Evolutionary conservation across 2,329 filamentous ascomycete genomes (phyloP).

Genomic region (Colletotrichum chlorophyti): DNA sequence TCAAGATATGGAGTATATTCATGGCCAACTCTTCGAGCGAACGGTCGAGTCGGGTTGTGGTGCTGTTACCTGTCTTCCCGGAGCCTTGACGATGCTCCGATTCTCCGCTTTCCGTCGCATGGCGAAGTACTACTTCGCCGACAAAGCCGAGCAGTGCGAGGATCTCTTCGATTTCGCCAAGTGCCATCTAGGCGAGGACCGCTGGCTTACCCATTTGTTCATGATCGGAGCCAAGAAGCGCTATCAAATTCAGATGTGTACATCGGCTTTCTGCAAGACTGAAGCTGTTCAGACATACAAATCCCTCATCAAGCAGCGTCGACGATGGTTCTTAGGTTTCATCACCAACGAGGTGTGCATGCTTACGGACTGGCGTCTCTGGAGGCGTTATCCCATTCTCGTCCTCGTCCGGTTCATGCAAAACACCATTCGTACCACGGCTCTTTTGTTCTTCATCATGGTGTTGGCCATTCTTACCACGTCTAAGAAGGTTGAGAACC

Average conservation of each 20-base stretch:
- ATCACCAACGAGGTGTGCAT: constrained; percentile 99
- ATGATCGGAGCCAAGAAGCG: constrained; percentile 96
- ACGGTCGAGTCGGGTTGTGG: constrained; percentile 95
- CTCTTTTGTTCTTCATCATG: constrained; percentile 93
- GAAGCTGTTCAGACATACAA: constrained; percentile 90
- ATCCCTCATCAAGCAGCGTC: constrained; percentile 90
- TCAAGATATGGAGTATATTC: constrained; percentile 98
- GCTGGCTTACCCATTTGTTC: constrained; percentile 97
- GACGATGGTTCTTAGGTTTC: constrained; percentile 96
- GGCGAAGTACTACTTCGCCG: constrained; percentile 98
- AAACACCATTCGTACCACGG: constrained; percentile 94
- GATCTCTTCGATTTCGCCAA: constrained; percentile 98
- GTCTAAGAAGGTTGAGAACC: constrained; percentile 75
- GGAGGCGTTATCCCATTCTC: constrained; percentile 88
- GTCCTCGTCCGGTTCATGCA: constrained; percentile 91
- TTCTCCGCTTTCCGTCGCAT: constrained; percentile 96
- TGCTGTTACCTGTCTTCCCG: constrained; percentile 91
- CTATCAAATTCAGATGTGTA: constrained; percentile 98
- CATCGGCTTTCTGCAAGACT: constrained; percentile 97
- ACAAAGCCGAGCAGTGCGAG: constrained; percentile 93
- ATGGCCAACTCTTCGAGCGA: constrained; percentile 94
- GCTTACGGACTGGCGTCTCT: constrained; percentile 92
- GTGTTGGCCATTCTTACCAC: constrained; percentile 85
- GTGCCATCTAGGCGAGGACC: constrained; percentile 91
- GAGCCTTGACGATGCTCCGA: constrained; percentile 92